phyloP scores from a whole-genome alignment of 2,329 filamentous ascomycete genomes.

The Albophoma yamanashiensis region DNA sequence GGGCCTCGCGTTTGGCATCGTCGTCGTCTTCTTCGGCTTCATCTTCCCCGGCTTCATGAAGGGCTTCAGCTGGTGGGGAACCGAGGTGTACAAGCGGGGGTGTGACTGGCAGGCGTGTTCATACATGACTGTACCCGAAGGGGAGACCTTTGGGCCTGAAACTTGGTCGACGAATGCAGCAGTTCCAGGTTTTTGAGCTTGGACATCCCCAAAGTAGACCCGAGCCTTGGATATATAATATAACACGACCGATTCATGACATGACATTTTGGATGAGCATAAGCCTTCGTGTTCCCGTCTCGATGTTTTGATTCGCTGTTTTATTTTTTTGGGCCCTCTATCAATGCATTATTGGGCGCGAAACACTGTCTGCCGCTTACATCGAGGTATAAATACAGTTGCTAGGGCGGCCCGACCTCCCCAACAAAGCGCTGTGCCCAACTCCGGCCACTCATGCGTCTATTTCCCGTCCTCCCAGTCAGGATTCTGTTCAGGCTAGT shows the following conservation, averaged over 20 bases:
- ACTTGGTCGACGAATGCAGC: slow-evolving; percentile 31
- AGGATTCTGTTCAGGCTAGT: slow-evolving; percentile 21
- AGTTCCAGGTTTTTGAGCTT: neutral
- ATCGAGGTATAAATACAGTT: slow-evolving; percentile 17
- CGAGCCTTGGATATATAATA: neutral
- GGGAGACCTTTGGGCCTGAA: slow-evolving; percentile 55
- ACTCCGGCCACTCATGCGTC: slow-evolving; percentile 1
- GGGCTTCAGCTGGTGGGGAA: slow-evolving; percentile 78
- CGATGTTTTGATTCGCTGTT: neutral
- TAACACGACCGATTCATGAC: neutral
- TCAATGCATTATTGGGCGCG: slow-evolving; percentile 7
- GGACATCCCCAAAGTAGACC: neutral
- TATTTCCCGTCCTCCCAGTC: slow-evolving; percentile 29
- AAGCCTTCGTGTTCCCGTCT: neutral
- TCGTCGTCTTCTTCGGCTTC: slow-evolving; percentile 77
- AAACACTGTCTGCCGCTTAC: neutral
- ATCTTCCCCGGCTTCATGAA: slow-evolving; percentile 70
- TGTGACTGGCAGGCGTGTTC: slow-evolving; percentile 79
- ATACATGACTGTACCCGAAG: slow-evolving; percentile 52
- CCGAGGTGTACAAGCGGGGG: slow-evolving; percentile 72
- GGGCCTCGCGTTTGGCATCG: slow-evolving; percentile 70
- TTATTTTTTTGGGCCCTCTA: slow-evolving; percentile 15
- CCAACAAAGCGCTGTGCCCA: neutral
- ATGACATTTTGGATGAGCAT: neutral
- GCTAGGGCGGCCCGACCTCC: neutral